phyloP scores from a whole-genome alignment of 2,329 filamentous ascomycete species.

The Graphilbum fragrans region DNA sequence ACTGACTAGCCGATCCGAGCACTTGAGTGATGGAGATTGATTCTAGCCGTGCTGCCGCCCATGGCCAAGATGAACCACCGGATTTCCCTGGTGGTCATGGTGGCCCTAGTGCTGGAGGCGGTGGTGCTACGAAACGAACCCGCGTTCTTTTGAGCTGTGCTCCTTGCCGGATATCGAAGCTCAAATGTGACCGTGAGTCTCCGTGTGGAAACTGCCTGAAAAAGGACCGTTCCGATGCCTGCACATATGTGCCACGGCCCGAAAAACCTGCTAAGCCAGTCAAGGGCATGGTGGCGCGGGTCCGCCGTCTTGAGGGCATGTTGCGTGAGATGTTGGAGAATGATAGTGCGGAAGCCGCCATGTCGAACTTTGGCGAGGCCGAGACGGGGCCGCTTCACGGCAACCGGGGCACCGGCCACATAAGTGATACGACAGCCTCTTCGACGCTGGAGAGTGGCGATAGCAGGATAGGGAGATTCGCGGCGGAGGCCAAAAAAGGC shows the following conservation, averaged over 20 bases:
- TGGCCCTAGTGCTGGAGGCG: not conserved
- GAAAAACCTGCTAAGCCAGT: constrained; percentile 23
- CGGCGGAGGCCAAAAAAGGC: not conserved
- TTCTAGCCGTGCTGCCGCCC: not conserved
- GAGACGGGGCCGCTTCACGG: not conserved
- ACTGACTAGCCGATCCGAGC: not conserved
- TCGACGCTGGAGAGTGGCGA: no score
- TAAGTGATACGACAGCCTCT: no score
- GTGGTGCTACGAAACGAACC: constrained; percentile 24
- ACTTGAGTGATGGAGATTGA: not conserved
- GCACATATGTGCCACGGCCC: constrained; percentile 35
- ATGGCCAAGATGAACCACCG: not conserved
- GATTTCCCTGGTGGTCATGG: not conserved
- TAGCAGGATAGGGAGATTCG: not conserved
- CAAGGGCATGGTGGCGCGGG: constrained; percentile 39
- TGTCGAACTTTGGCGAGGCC: not conserved
- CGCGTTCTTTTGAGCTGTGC: constrained; percentile 39
- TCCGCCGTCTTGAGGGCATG: constrained; percentile 44
- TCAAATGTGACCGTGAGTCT: constrained; percentile 41
- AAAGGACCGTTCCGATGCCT: constrained; percentile 31
- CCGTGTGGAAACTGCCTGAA: constrained; percentile 42
- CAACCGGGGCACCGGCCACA: no score
- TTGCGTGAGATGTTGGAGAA: constrained; percentile 40
- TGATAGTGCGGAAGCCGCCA: not conserved
- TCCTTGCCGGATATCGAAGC: constrained; percentile 39